A percentile compares a stretch with the other conserved stretches of the same genome.
Evolutionary conservation across 2,329 filamentous ascomycete species (phyloP).

Genomic region (Diaporthe destruens): DNA sequence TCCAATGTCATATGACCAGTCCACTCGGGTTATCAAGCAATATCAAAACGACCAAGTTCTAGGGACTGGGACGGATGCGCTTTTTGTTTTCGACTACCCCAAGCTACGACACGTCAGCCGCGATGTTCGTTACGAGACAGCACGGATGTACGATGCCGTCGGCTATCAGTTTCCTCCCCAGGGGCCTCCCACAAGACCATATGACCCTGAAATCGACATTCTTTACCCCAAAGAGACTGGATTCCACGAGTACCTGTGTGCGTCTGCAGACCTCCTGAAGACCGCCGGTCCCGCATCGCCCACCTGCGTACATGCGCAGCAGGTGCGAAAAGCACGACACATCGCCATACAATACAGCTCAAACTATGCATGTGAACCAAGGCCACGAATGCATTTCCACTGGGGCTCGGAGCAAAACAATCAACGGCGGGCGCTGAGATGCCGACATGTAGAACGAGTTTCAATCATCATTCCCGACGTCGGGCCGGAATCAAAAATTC

Average conservation of each 20-base stretch:
- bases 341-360: neutral
- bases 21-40: no score
- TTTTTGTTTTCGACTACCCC: neutral
- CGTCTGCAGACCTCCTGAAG: neutral
- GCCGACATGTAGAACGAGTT: neutral
- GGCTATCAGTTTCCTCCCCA: neutral
- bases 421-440: rapidly evolving
- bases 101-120: neutral
- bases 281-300: rapidly evolving
- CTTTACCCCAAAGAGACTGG: neutral
- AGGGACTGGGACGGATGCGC: no score
- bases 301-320: neutral
- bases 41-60: neutral
- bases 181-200: neutral
- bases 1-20: neutral
- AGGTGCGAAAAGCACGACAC: neutral
- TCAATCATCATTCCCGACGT: neutral
- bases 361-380: no score
- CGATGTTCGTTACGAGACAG: neutral
- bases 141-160: neutral
- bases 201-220: neutral
- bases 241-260: neutral
- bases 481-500: neutral
- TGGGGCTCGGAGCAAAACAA: no score
- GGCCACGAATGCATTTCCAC: no score